These are phyloP conservation scores for Penicillium bialowiezense DNA, from an alignment of 495 filamentous ascomycete genomes.

Conservation along the genomic window DNA sequence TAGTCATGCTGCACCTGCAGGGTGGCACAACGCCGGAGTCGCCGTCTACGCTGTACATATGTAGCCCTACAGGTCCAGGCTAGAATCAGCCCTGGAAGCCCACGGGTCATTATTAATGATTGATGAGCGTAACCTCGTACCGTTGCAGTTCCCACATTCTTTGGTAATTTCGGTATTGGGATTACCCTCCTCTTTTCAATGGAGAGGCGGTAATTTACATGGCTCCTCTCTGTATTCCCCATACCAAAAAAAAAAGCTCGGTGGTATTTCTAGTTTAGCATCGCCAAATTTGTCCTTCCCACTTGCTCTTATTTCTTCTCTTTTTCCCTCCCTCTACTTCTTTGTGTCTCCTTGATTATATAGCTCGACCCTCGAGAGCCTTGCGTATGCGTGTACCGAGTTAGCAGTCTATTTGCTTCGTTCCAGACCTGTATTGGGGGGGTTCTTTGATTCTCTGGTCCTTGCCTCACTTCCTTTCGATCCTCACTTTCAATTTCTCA, in stretches of 20 bases:
- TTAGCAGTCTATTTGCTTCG: slow-evolving; percentile 38
- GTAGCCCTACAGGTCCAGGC: slow-evolving; percentile 6
- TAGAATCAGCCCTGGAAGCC: not conserved
- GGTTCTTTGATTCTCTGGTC: slow-evolving; percentile 30
- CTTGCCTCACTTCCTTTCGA: slow-evolving; percentile 12
- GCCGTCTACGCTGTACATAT: slow-evolving; percentile 9
- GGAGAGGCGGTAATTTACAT: not conserved
- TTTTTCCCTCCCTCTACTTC: slow-evolving; percentile 2
- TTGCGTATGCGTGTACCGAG: slow-evolving; percentile 9
- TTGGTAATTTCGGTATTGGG: not conserved
- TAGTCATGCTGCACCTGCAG: not conserved
- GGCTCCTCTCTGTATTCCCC: slow-evolving; percentile 5
- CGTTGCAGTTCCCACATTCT: slow-evolving; percentile 8
- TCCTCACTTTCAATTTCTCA: slow-evolving; percentile 3
- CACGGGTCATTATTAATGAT: not conserved
- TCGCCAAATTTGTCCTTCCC: slow-evolving; percentile 23
- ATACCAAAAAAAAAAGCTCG: slow-evolving; percentile 10
- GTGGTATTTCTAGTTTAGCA: slow-evolving; percentile 30
- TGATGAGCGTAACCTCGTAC: slow-evolving; percentile 1
- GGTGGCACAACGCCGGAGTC: slow-evolving; percentile 6
- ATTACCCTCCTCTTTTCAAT: not conserved
- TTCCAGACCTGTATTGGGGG: too few relatives aligned
- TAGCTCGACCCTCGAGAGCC: not conserved
- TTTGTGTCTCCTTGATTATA: slow-evolving; percentile 10
- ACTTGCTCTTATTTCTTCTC: slow-evolving; percentile 11